phyloP scores from a whole-genome alignment of 495 filamentous ascomycete species.

The Elasticomyces elasticus region DNA sequence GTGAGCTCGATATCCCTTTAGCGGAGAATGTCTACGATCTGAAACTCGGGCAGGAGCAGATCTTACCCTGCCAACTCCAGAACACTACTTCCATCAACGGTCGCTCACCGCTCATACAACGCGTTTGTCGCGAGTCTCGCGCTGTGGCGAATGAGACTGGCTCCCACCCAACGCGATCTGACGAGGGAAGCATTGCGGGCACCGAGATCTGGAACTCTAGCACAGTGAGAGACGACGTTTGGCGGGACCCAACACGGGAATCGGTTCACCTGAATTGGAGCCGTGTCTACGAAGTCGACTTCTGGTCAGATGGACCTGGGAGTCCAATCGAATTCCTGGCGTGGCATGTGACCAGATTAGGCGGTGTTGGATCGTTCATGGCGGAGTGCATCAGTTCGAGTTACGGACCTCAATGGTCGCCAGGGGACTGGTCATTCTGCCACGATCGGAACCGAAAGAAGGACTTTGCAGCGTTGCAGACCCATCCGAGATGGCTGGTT shows the following conservation, averaged over 20 bases:
- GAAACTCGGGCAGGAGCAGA: background rate
- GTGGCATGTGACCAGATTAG: too few species aligned
- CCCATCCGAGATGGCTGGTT: background rate
- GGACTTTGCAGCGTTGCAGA: background rate
- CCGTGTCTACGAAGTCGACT: background rate
- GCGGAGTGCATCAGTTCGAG: too few species aligned
- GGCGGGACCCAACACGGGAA: constrained; percentile 2
- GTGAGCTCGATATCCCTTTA: background rate
- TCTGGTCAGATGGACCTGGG: too few species aligned
- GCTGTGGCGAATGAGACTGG: background rate
- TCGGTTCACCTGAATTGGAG: background rate
- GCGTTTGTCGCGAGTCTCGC: constrained; percentile 1
- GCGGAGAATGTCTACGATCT: background rate
- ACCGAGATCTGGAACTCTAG: too few species aligned
- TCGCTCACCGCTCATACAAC: background rate
- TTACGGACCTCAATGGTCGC: background rate
- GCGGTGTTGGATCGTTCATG: too few species aligned
- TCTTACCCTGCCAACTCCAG: background rate
- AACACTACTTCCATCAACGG: background rate
- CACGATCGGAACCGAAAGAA: too few species aligned
- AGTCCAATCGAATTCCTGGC: too few species aligned
- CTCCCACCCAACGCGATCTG: too few species aligned
- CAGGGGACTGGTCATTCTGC: too few species aligned
- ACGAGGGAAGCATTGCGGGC: too few species aligned
- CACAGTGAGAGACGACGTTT: background rate